Evolutionary conservation across 1,284 basidiomycete species (phyloP), one percentile per base, ranked within the genome.

Genomic region (Volvariella surrecta): DNA sequence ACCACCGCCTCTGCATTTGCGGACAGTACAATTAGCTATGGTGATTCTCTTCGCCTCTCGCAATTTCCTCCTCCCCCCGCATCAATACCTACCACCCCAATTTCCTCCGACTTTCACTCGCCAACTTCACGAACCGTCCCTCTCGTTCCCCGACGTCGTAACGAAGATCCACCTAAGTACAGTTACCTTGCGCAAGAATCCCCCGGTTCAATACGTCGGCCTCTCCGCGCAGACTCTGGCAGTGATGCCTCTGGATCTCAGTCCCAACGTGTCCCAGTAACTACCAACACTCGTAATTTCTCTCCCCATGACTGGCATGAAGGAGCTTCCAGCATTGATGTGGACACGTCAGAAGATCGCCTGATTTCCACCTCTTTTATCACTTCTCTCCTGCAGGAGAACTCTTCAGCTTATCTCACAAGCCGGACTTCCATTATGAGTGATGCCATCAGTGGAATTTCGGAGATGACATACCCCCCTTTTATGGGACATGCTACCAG

Each of bases 361-460:
- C 60, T 79, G 38, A 66, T 81, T 11, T 69, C 76, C 3, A 78
- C 79, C 2, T 71, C 74, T 2, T 74, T 80, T 56, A 79, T 81
- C 48, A 79, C 77, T 9, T 67, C 67, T 10, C 59, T 80, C n/a
- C 65, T 82, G 4, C 63, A 63, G 47, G 67, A 69, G 48, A 68
- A 65, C 46, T 55, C 58, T 31, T 54, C 61, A n/a, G 48, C 51
- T 13, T 51, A 52, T 28, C 55, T 45, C 43, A 55, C 52, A 30
- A 56, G 53, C 40, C 60, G 57, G 20, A 49, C 51, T 31, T 68
- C 62, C 13, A 52, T 54, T 44, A 51, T 56, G 32, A 67, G 66
- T 49, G 63, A 67, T 52, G 62, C 64, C n/a, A 48, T 64, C 45
- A 73, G 70, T 52, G 65, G 64, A 11, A 63, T 71, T 42, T 74